Evolutionary conservation across 2,329 filamentous ascomycete species (phyloP).

Genomic region (Rugonectria rugulosa): DNA sequence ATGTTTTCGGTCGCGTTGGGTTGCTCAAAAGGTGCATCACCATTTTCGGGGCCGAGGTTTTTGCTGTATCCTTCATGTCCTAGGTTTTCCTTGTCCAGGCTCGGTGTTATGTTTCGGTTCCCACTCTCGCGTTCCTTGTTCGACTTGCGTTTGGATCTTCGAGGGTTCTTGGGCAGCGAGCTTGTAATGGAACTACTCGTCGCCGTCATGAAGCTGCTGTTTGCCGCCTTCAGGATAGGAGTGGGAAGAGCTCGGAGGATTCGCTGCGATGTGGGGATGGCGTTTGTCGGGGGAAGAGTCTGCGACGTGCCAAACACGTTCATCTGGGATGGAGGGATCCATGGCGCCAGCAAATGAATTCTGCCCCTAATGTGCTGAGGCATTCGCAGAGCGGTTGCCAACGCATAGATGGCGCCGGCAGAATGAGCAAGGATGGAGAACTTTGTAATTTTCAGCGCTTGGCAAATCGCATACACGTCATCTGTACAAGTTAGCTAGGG

Average conservation of each 20-base stretch:
- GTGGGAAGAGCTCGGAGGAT: conserved; percentile 90
- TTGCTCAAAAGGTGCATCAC: conserved; percentile 29
- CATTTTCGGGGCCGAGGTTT: conserved; percentile 32
- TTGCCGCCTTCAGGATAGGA: conserved; percentile 90
- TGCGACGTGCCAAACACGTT: conserved; percentile 78
- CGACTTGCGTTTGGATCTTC: conserved; percentile 67
- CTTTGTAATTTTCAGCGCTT: conserved; percentile 88
- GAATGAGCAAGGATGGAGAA: conserved; percentile 97
- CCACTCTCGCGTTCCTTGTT: conserved; percentile 49
- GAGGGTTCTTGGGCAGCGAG: conserved; percentile 72
- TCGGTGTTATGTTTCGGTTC: conserved; percentile 46
- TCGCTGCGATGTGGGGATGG: conserved; percentile 89
- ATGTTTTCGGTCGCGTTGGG: conserved; percentile 55
- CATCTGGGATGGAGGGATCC: conserved; percentile 96
- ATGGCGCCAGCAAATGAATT: conserved; percentile 92
- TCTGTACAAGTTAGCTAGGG: conserved; percentile 50
- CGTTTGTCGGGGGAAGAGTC: conserved; percentile 79
- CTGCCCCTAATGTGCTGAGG: conserved; percentile 94
- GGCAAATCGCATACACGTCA: conserved; percentile 94
- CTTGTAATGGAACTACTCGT: conserved; percentile 87
- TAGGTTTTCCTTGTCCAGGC: conserved; percentile 60
- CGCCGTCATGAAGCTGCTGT: conserved; percentile 92
- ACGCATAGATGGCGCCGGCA: conserved; percentile 95
- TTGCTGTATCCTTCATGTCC: conserved; percentile 39
- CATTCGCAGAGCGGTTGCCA: conserved; percentile 94